Evolutionary conservation across 2,329 filamentous ascomycete genomes (phyloP), one percentile per base, ranked within the genome.

Genomic region (Pseudonectria buxi): DNA sequence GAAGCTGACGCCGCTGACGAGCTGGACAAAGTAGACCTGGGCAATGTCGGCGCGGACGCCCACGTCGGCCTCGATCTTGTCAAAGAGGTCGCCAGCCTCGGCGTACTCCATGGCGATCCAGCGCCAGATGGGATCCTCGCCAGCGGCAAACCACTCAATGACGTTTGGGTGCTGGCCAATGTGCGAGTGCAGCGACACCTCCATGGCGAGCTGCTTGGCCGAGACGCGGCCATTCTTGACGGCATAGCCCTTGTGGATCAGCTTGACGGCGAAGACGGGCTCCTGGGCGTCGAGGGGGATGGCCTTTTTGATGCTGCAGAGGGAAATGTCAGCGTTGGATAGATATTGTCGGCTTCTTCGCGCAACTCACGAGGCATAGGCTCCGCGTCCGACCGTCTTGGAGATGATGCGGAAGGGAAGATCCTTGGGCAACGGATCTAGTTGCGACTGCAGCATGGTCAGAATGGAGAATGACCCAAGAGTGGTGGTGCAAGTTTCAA

Each of bases 61-160:
- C 29, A 90, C 86, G 60, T 98, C 92, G 13, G 92, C 89, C 65
- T 98, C 94, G 51, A 98, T 96, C 69, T 98, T 98, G 77, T 98
- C 92, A 61, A 98, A 98, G 7, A 98, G 72, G 58, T 98, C 92
- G 10, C 92, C 92, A 28, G 92, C 92, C 51, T 94, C 86, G 30
- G 92, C 92, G 49, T 86, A 83, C 62, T 98, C 92, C 88, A 98
- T 95, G 26, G 89, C 90, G 50, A 98, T 95, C 92, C 92, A 98
- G 50, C 85, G 78, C 90, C 92, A 98, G 13, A 81, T 66, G 0
- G 71, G 55, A 57, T 98, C 89, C 59, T 95, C 86, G 36, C 88
- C 90, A 2, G 82, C 84, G 28, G 83, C 81, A 51, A 94, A 88
- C 74, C 87, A 95, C 56, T 87, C 83, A 53, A 98, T 95, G 46